phyloP scores from a whole-genome alignment of 2,329 filamentous ascomycete genomes.

The Coniosporium tulheliwenetii region DNA sequence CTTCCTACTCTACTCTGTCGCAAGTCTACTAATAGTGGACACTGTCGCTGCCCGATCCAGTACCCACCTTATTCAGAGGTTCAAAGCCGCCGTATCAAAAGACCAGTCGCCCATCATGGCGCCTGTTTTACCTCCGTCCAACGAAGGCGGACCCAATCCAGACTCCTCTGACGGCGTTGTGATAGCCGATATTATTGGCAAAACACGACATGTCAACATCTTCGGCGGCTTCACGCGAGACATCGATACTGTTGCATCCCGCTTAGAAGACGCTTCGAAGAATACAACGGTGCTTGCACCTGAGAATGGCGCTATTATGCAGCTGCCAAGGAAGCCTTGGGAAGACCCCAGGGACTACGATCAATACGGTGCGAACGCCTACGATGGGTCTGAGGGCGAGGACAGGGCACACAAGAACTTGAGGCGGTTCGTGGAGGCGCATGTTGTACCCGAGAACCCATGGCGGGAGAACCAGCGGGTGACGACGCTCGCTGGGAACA shows the following conservation, averaged over 20 bases:
- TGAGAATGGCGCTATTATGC: conserved; percentile 64
- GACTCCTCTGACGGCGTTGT: conserved; percentile 32
- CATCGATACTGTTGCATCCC: conserved; percentile 49
- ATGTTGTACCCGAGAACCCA: conserved; percentile 60
- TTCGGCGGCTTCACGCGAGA: conserved; percentile 73
- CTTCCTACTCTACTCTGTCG: background rate
- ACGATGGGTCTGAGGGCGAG: conserved; percentile 59
- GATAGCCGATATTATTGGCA: conserved; percentile 72
- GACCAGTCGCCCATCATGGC: conserved; percentile 2
- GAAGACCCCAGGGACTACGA: conserved; percentile 60
- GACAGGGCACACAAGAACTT: conserved; percentile 66
- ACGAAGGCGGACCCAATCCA: conserved; percentile 1
- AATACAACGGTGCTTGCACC: conserved; percentile 84
- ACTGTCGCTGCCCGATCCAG: no score
- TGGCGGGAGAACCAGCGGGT: conserved; percentile 57
- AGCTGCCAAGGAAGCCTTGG: conserved; percentile 74
- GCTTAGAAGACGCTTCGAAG: conserved; percentile 47
- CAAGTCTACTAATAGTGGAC: background rate
- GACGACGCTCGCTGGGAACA: conserved; percentile 50
- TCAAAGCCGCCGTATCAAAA: background rate
- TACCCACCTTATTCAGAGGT: no score
- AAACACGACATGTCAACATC: conserved; percentile 63
- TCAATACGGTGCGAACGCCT: conserved; percentile 50
- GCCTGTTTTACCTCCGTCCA: conserved; percentile 3
- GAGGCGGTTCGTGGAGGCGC: conserved; percentile 67